These are phyloP conservation scores for Trematosphaeria pertusa DNA, from an alignment of 2,329 filamentous ascomycete genomes.

Conservation along the genomic window DNA sequence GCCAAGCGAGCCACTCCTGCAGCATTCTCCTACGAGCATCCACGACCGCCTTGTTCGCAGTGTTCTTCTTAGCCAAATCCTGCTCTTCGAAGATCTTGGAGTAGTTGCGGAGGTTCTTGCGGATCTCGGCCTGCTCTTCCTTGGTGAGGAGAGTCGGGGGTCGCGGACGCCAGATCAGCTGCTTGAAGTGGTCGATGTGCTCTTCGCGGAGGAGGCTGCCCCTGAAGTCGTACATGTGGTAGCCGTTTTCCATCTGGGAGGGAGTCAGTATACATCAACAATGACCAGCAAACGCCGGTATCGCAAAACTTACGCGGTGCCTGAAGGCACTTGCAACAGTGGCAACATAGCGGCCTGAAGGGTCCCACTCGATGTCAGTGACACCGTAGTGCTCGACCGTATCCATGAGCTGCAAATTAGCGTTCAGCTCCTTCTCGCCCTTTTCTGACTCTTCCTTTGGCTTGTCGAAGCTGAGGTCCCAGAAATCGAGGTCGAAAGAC, in stretches of 20 bases:
- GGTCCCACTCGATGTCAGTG: constrained; percentile 98
- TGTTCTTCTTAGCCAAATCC: constrained; percentile 90
- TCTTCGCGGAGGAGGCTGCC: constrained; percentile 90
- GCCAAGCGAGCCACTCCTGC: constrained; percentile 89
- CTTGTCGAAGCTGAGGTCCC: constrained; percentile 90
- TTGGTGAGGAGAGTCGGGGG: constrained; percentile 90
- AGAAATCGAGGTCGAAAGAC: constrained; percentile 96
- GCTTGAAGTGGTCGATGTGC: constrained; percentile 95
- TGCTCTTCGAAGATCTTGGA: constrained; percentile 93
- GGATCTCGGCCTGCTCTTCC: constrained; percentile 96
- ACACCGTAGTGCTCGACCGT: constrained; percentile 95
- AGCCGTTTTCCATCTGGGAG: constrained; percentile 94
- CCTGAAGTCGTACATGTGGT: constrained; percentile 97
- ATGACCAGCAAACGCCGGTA: constrained; percentile 45
- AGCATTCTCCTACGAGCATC: constrained; percentile 83
- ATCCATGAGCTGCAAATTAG: constrained; percentile 95
- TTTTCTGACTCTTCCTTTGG: constrained; percentile 83
- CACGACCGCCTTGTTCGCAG: constrained; percentile 91
- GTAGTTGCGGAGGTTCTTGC: constrained; percentile 98
- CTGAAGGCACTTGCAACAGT: constrained; percentile 96
- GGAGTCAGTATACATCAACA: constrained; percentile 19
- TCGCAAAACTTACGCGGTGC: constrained; percentile 82
- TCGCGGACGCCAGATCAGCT: constrained; percentile 92
- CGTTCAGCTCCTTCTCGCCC: constrained; percentile 89
- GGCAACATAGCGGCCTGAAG: constrained; percentile 91